Evolutionary conservation across 345 rosid species (phyloP).

Genomic region (Eucalyptus lansdowneana): DNA sequence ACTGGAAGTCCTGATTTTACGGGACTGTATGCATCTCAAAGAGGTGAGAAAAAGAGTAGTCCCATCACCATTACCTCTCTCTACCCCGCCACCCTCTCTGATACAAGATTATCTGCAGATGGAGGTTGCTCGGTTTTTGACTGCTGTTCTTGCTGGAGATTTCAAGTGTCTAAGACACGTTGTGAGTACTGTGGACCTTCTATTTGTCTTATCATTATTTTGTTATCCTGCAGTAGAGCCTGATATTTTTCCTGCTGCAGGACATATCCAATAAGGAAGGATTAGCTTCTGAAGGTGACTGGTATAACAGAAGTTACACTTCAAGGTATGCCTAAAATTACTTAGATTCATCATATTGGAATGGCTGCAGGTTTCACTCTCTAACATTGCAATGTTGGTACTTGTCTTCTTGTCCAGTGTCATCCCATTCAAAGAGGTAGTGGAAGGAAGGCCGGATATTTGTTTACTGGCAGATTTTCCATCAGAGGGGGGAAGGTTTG

Average conservation of each 20-base stretch:
- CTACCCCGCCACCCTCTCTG: not conserved
- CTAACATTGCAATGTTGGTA: not conserved
- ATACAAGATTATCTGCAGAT: constrained; percentile 19
- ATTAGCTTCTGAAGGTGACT: constrained; percentile 47
- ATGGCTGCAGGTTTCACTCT: not conserved
- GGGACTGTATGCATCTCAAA: constrained; percentile 67
- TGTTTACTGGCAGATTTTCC: constrained; percentile 74
- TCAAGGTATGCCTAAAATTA: constrained; percentile 24
- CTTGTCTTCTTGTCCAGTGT: constrained; percentile 20
- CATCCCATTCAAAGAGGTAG: constrained; percentile 54
- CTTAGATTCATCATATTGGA: not conserved
- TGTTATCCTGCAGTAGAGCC: not conserved
- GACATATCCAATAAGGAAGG: constrained; percentile 77
- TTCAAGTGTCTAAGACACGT: constrained; percentile 52
- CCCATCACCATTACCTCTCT: not conserved
- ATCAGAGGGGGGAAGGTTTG: constrained; percentile 53
- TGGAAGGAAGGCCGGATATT: constrained; percentile 59
- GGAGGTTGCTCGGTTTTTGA: constrained; percentile 56
- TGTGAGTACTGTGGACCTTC: constrained; percentile 25
- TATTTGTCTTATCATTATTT: not conserved
- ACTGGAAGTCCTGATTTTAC: constrained; percentile 61
- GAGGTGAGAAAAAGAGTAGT: constrained; percentile 33
- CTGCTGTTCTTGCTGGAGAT: constrained; percentile 53
- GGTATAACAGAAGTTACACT: constrained; percentile 37
- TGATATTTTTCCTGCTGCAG: constrained; percentile 9